Conservation (phyloP, 1,139 yeast genomes). For the Blastobotrys niveus region DNA sequence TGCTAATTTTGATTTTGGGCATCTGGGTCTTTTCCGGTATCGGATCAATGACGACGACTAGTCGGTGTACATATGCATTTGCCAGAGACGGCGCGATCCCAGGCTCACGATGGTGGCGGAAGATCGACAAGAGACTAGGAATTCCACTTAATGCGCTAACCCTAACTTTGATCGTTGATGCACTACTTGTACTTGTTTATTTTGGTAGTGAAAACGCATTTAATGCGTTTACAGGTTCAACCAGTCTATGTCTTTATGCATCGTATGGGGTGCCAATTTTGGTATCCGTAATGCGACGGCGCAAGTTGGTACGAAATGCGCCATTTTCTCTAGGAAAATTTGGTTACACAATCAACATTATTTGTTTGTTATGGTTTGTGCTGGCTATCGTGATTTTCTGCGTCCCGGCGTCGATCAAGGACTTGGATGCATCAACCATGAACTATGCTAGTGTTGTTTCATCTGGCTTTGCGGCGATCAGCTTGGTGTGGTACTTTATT, state of each 20-base stretch:
- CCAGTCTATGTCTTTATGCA: too few species aligned
- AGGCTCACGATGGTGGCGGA: background rate
- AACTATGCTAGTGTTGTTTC: constrained; percentile 6
- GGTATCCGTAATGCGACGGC: too few species aligned
- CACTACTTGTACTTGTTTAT: background rate
- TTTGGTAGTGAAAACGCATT: background rate
- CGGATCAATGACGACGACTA: background rate
- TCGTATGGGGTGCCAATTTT: too few species aligned
- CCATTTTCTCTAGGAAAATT: background rate
- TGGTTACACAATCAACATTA: background rate
- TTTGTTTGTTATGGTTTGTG: background rate
- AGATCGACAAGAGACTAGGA: background rate
- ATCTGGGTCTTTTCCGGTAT: background rate
- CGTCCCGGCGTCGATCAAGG: too few species aligned
- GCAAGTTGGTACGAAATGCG: too few species aligned
- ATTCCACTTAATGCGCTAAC: background rate
- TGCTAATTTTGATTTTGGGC: background rate
- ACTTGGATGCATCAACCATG: background rate
- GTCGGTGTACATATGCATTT: constrained; percentile 6
- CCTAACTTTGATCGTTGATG: background rate
- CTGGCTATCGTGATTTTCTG: background rate
- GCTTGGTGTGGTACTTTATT: constrained; percentile 3
- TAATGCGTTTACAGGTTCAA: background rate
- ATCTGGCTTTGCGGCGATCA: background rate
- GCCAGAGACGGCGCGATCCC: constrained; percentile 3